Base-by-base conservation (phyloP, 163 green algal species). In the Scenedesmus sp. region DNA sequence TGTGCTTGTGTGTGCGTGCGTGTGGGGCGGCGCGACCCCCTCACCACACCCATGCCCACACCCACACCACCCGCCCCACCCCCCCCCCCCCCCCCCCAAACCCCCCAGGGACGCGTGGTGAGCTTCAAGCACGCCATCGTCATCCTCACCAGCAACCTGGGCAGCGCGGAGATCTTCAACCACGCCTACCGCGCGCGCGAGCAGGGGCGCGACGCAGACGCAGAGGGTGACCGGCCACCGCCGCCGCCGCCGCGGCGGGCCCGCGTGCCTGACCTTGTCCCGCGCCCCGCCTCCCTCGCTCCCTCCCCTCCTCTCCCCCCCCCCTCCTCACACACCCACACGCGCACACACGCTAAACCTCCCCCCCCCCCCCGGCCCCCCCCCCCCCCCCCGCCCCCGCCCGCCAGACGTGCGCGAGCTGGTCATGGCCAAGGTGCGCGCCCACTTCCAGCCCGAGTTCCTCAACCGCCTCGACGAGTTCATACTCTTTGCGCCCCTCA, bases 381-480 rank as follows among this genome's bases (percentile, higher is more conserved):
- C n/a, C n/a, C n/a, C n/a, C n/a, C n/a, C 39, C 18, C 39, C 36
- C 5, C 39, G 28, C 22, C 39, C 31, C 11, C 56, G 4, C 10
- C 29, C 67, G 33, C 51, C 54, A 86, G 65, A 76, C 28, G 54
- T 87, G 44, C 57, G 78, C 0, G 86, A 91, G 57, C 71, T 84
- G 34, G 89, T 93, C 31, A 92, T 91, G 83, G 64, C 77, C 22
- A 78, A 84, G 63, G 82, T 87, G 22, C 82, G 77, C 10, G 34
- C 28, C 4, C 91, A 93, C 75, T 98, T 98, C 90, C 89, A 93
- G 58, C 94, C 94, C 18, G 94, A 98, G 85, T 98, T 98, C 77
- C 79, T 98, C 70, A 98, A 98, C 87, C 87, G 94, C 34, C 83
- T 98, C 31, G 94, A 98, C 83, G 94, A 98, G 70, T 96, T 97